A percentile compares a stretch with the other conserved stretches of the same genome.
Evolutionary conservation across 176 grass and related monocot genomes (phyloP).

Genomic region (Aegilops longissima): DNA sequence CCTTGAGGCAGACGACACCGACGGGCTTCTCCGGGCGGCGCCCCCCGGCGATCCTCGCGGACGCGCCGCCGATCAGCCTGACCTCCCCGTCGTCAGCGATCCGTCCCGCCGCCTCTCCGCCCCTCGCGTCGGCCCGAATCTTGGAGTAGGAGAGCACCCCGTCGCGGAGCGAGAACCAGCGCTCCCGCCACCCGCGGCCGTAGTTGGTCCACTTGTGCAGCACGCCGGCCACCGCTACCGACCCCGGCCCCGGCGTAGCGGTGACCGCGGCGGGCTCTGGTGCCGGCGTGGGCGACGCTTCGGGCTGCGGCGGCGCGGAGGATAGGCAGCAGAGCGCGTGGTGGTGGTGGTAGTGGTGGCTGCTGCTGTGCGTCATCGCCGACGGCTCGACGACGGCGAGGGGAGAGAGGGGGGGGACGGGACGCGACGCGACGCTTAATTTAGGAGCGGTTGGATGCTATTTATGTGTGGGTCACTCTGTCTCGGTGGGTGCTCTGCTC

Average conservation of each 20-base stretch:
- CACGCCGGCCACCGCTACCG: conserved; percentile 52
- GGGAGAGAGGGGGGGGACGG: neutral
- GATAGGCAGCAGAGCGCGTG: conserved; percentile 74
- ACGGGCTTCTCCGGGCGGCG: conserved; percentile 41
- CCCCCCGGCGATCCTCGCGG: conserved; percentile 18
- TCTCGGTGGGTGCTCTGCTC: neutral
- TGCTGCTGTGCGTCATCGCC: conserved; percentile 39
- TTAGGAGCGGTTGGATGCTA: conserved; percentile 48
- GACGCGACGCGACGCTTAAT: conserved; percentile 32
- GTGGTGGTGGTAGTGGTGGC: conserved; percentile 11
- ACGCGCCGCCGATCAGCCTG: conserved; percentile 58
- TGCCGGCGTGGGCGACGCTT: conserved; percentile 21
- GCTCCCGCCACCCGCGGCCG: conserved; percentile 72
- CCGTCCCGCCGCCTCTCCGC: neutral
- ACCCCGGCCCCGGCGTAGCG: neutral
- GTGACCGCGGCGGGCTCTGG: conserved; percentile 14
- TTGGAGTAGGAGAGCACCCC: conserved; percentile 86
- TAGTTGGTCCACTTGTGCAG: conserved; percentile 92
- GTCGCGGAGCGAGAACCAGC: conserved; percentile 73
- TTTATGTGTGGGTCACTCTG: conserved; percentile 37
- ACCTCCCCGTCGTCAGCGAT: conserved; percentile 33
- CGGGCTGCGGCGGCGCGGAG: conserved; percentile 19
- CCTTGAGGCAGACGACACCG: conserved; percentile 48
- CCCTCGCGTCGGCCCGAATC: conserved; percentile 43
- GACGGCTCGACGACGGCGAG: conserved; percentile 20